Base-by-base conservation (phyloP, 306 rosid species). In the Quercus berberidifolia region DNA sequence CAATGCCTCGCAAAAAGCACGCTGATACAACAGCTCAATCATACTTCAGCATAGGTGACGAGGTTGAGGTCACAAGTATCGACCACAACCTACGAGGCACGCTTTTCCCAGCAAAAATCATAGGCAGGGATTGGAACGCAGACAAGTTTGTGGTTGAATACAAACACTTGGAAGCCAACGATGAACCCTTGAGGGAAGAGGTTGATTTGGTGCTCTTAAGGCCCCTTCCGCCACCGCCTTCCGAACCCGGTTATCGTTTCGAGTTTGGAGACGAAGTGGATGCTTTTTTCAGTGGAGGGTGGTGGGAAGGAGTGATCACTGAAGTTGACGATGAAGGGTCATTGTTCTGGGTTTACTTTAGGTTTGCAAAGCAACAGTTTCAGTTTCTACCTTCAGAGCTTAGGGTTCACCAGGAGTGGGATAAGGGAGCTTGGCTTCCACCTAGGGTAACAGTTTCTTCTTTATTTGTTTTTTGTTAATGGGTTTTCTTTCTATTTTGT, bases 281-380 rank as follows among this genome's bases (percentile, higher is more conserved):
- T 10, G 86, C 84, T 3, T 77, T 79, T 43, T 59, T 73, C 14
- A 46, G 26, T 7, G 86, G 75, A 41, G 82, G 83, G 13, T 83
- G 89, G 89, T 82, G 84, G 84, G 89, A 86, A 12, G 89, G 86
- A 19, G 65, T 68, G 62, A 46, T 86, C 43, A 63, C 73, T 12
- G 38, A 69, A 7, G 56, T 31, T 5, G 10, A 19, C 30, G 70
- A 63, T 52, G 73, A 63, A 5, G 83, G 46, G 51, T 38, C 68
- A 10, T 33, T 6, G 28, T 70, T 80, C 33, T 64, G 8, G 41
- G 83, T 86, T 78, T 77, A 62, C 18, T 80, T 86, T 55, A 59
- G 76, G 73, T 41, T 28, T 31, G 51, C 63, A 6, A 55, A 55
- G 57, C 25, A 63, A 31, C 60, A 46, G 38, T 33, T 83, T n/a